These are phyloP conservation scores for Scheffersomyces titani DNA, from an alignment of 1,139 yeast genomes.

Conservation along the genomic window DNA sequence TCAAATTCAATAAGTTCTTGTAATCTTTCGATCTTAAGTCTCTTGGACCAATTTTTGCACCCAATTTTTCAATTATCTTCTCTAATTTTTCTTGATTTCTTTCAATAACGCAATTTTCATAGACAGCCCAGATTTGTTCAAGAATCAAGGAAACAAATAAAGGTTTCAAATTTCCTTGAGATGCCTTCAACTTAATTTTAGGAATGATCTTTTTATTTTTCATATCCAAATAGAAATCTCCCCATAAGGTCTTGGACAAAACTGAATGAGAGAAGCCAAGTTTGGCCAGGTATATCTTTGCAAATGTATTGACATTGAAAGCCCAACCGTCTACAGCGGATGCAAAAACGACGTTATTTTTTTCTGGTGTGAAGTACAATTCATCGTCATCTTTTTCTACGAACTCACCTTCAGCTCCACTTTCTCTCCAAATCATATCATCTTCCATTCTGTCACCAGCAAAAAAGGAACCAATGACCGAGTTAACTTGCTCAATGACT, in stretches of 20 bases:
- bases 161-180: conserved; percentile 60
- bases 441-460: conserved; percentile 95
- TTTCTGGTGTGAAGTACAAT: conserved; percentile 85
- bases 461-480: conserved; percentile 89
- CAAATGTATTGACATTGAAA: conserved; percentile 84
- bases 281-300: conserved; percentile 81
- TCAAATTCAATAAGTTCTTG: conserved; percentile 59
- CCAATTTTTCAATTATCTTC: conserved; percentile 72
- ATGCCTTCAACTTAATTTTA: conserved; percentile 53
- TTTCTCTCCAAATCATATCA: conserved; percentile 80
- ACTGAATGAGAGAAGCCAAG: conserved; percentile 81
- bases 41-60: conserved; percentile 68
- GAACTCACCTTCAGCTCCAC: conserved; percentile 55
- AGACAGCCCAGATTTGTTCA: conserved; percentile 92
- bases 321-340: conserved; percentile 99
- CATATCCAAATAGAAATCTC: conserved; percentile 87
- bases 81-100: conserved; percentile 71
- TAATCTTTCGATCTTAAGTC: conserved; percentile 82
- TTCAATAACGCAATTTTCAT: conserved; percentile 66
- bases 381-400: conserved; percentile 81
- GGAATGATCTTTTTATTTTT: conserved; percentile 81
- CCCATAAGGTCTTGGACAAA: conserved; percentile 91
- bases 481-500: conserved; percentile 89
- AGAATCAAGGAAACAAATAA: conserved; percentile 84
- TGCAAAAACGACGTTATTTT: conserved; percentile 90